Base-by-base conservation (phyloP, 1,284 basidiomycete genomes). In the Ustilago crameri region DNA sequence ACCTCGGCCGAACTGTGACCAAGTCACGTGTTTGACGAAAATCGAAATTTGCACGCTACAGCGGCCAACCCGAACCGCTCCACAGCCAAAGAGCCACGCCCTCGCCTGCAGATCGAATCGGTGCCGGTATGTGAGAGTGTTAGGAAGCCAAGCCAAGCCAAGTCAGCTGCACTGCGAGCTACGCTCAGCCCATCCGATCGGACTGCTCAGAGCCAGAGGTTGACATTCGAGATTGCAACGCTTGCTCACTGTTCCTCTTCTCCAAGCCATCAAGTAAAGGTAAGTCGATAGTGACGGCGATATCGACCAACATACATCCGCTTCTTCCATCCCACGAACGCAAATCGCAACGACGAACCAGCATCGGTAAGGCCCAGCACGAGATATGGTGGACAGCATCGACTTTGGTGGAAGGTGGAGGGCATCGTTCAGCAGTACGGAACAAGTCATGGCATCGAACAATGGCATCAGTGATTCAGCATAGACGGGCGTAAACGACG, bases 201-300 rank as follows among this genome's bases (percentile, higher is more conserved):
- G 12, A n/a, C 42, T 22, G 40, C 40, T 40, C 22, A 53, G 51
- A 3, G n/a, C 4, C 24, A 32, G 24, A 32, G 23, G 17, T 12
- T 20, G 45, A 67, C 57, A 56, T 67, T 67, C 64, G 57, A 57
- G 57, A 45, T 51, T 35, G 44, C 20, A 32, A 30, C 49, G 24
- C 27, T 47, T 53, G 52, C n/a, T 61, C 60, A 53, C 52, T 70
- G 51, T 51, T 44, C 52, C 53, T 46, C 55, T 55, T 51, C 51
- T 60, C 64, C 53, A 72, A 58, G 69, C 69, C 69, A 72, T 72
- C 69, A 72, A 67, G 64, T 67, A 67, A 59, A 67, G 64, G 69
- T 72, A 67, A 72, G 69, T 72, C 22, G 17, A 50, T 50, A 22
- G 24, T 48, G 30, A 42, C 37, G 42, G 27, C 32, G 48, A 30